Conservation (phyloP, 116 monocot genomes). For the Phalaenopsis hybrid region DNA sequence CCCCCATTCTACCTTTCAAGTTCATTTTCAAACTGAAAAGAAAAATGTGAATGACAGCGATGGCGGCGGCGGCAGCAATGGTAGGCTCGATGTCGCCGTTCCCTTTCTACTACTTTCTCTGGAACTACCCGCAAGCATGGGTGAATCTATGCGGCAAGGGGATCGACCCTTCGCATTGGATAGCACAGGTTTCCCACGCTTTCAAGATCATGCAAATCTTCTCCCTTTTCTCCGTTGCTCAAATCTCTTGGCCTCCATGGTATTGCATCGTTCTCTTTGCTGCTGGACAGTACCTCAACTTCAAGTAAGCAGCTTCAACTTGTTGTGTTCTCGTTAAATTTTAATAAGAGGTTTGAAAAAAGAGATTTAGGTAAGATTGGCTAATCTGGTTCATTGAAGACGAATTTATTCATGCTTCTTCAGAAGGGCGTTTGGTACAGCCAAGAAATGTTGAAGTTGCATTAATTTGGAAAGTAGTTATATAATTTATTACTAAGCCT, state of each 20-base stretch:
- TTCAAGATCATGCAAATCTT: slow-evolving; percentile 59
- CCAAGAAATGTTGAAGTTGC: not conserved
- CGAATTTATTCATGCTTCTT: not conserved
- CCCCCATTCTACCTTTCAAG: too few species aligned
- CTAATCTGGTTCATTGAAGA: not conserved
- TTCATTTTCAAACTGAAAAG: not conserved
- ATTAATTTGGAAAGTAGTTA: not conserved
- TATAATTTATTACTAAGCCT: too few species aligned
- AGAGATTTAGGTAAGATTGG: not conserved
- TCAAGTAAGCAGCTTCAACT: slow-evolving; percentile 37
- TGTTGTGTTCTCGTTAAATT: not conserved
- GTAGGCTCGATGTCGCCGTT: slow-evolving; percentile 56
- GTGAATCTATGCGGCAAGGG: slow-evolving; percentile 71
- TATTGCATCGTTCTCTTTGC: slow-evolving; percentile 51
- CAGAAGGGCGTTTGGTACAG: not conserved
- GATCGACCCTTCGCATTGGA: slow-evolving; percentile 73
- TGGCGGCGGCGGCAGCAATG: not conserved
- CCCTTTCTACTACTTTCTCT: slow-evolving; percentile 77
- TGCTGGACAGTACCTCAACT: slow-evolving; percentile 84
- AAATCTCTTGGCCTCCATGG: slow-evolving; percentile 49
- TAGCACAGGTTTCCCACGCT: slow-evolving; percentile 75
- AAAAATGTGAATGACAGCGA: slow-evolving; percentile 6
- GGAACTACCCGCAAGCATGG: slow-evolving; percentile 68
- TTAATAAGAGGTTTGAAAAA: not conserved
- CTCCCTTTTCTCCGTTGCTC: slow-evolving; percentile 58